Base-by-base conservation (phyloP, 441 rosid species). In the Gossypium laxum region DNA sequence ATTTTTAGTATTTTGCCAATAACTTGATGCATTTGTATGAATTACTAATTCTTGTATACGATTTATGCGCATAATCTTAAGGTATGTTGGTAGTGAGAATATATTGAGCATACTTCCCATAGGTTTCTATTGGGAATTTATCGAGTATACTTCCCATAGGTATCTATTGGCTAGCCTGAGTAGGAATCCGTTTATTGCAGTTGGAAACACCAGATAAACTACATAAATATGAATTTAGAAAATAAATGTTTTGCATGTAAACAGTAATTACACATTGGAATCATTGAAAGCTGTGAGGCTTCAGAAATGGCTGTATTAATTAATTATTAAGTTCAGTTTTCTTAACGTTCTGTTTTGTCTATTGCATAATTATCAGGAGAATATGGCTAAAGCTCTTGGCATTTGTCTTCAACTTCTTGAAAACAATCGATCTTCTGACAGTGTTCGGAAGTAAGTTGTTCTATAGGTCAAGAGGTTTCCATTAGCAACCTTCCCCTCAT, bases 371-470 rank as follows among this genome's bases (percentile, higher is more conserved):
- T 82, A 74, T 76, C 91, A 93, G 98, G 96, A 82, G 63, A 83
- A 87, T 73, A 91, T 93, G 97, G 89, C 90, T 72, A 88, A 85
- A 79, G 98, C 91, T 48, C 94, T 94, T 73, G 85, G 88, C 69
- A 88, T 90, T 77, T 94, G 99, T 81, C 99, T 94, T 83, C 89
- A 87, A 80, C 97, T 92, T 85, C 89, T 94, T 84, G 99, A 94
- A 77, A 88, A 82, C 81, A 87, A 80, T 74, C 82, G 89, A 72
- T 83, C 91, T 68, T 82, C 91, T 73, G 98, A 91, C 74, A 91
- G 92, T 82, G 99, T 94, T 78, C 81, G 89, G 77, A 93, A 91
- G 98, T 93, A 89, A 86, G 96, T 86, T 71, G 38, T 57, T 68
- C 66, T 48, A 18, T 80, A 58, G 72, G 60, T 56, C 18, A 57